These are phyloP conservation scores for Vitis hybrid DNA, from an alignment of 177 flowering plant genomes.

Conservation along the genomic window DNA sequence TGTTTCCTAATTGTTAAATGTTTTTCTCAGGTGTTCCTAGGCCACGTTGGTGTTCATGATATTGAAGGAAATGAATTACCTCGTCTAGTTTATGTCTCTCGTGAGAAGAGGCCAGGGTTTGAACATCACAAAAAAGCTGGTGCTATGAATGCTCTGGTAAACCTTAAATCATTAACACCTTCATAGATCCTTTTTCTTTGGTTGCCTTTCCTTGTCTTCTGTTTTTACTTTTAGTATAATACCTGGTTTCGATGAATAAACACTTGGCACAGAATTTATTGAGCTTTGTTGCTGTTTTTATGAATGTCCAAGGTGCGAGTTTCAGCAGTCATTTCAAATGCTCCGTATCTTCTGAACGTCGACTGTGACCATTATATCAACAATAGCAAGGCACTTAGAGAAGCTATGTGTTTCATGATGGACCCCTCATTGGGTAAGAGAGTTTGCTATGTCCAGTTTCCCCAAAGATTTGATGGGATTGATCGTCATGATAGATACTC, in stretches of 20 bases:
- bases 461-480: conserved; percentile 72
- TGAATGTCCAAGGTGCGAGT: conserved; percentile 43
- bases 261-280: neutral
- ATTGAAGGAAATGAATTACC: conserved; percentile 47
- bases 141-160: conserved; percentile 48
- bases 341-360: conserved; percentile 64
- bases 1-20: neutral
- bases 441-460: conserved; percentile 62
- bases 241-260: neutral
- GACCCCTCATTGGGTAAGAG: conserved; percentile 54
- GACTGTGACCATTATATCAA: conserved; percentile 77
- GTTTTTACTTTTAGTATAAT: neutral
- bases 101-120: conserved; percentile 61
- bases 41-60: conserved; percentile 42
- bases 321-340: conserved; percentile 66
- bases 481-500: conserved; percentile 67
- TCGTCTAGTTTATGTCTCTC: conserved; percentile 48
- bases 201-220: neutral
- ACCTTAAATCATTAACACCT: neutral
- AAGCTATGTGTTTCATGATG: conserved; percentile 78
- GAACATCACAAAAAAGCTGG: conserved; percentile 53
- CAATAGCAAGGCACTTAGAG: conserved; percentile 69
- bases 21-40: conserved; percentile 48
- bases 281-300: neutral
- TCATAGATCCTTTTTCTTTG: neutral